Base-by-base conservation (phyloP, 2,329 filamentous ascomycete genomes). In the Teratosphaeria gauchensis region DNA sequence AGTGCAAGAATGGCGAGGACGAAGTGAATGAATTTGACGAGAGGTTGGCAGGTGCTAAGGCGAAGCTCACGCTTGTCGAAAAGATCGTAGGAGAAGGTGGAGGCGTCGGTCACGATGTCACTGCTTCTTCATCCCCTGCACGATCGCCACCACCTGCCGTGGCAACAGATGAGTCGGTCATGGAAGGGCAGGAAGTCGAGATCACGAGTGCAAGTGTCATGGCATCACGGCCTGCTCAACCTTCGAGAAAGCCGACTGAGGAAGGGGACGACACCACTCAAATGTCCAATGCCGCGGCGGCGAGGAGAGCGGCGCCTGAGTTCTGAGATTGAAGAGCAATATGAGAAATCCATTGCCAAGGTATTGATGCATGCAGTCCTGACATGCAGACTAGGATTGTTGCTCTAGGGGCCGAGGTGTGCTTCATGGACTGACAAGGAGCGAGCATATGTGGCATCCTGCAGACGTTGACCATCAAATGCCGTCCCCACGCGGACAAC, bases 21-120 rank as follows among this genome's bases (percentile, higher is more conserved):
- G 86, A 87, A 0, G 91, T 99, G 24, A 87, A 88, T 55, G 92
- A 96, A 68, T 92, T 95, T 68, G 94, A 99, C 68, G 90, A 96
- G 71, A 81, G 92, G 12, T 71, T 95, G 46, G 94, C 92, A 75
- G 83, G 89, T 63, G 92, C 91, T 3, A 83, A 85, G 65, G 88
- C 88, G 2, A 96, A 96, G 72, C 83, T 84, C 1, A 95, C 92
- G 74, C 82, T 99, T 53, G 85, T 97, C 52, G 88, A 94, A 72
- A 86, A 86, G 61, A 84, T 89, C 9, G 68, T 82, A 30, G 81
- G 82, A 7, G 80, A 82, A 65, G 59, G 67, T 24, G 63, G 65
- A 53, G 48, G 51, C n/a, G 33, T 38, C 31, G 12, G 30, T 14
- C 35, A 53, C 32, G 38, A 14, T 4, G 28, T 21, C 1, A 16